A percentile compares a stretch with the other conserved stretches of the same genome.
These are phyloP conservation scores for Artemisia tridentata DNA, from an alignment of 129 eudicot genomes.

Conservation along the genomic window DNA sequence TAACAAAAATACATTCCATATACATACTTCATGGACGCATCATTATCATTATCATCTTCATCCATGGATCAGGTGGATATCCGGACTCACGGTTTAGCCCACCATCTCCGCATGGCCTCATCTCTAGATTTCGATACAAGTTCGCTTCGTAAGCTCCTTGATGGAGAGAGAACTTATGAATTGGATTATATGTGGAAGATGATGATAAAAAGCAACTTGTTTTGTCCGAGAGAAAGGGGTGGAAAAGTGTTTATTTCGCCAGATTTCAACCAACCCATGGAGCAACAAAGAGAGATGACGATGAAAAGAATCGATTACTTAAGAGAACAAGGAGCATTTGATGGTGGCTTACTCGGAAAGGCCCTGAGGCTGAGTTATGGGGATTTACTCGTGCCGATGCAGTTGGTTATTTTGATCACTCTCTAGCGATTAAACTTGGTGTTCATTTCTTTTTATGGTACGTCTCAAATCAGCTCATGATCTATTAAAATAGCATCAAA, in stretches of 20 bases:
- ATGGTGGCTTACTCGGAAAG: slow-evolving; percentile 53
- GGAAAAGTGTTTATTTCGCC: slow-evolving; percentile 59
- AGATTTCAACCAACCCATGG: slow-evolving; percentile 73
- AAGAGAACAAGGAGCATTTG: slow-evolving; percentile 47
- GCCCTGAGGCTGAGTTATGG: slow-evolving; percentile 48
- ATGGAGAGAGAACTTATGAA: slow-evolving; percentile 47
- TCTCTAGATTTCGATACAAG: slow-evolving; percentile 41
- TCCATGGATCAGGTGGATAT: slow-evolving; percentile 47
- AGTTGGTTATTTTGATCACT: slow-evolving; percentile 61
- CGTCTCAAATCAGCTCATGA: no score
- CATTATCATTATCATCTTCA: slow-evolving; percentile 2
- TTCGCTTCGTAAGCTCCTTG: slow-evolving; percentile 58
- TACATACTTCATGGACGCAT: not conserved
- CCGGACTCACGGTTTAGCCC: slow-evolving; percentile 47
- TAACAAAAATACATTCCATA: no score
- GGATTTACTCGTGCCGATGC: slow-evolving; percentile 50
- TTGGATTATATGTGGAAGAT: slow-evolving; percentile 56
- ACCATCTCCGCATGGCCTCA: slow-evolving; percentile 49
- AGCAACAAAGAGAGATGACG: slow-evolving; percentile 79
- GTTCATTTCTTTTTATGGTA: slow-evolving; percentile 83
- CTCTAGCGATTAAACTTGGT: slow-evolving; percentile 66
- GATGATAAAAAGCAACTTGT: slow-evolving; percentile 53
- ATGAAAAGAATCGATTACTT: slow-evolving; percentile 55
- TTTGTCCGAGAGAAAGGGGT: no score
- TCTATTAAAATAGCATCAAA: no score